Evolutionary conservation across 257 asterid genomes (phyloP), one percentile per base, ranked within the genome.

Genomic region (Cinchona pubescens): DNA sequence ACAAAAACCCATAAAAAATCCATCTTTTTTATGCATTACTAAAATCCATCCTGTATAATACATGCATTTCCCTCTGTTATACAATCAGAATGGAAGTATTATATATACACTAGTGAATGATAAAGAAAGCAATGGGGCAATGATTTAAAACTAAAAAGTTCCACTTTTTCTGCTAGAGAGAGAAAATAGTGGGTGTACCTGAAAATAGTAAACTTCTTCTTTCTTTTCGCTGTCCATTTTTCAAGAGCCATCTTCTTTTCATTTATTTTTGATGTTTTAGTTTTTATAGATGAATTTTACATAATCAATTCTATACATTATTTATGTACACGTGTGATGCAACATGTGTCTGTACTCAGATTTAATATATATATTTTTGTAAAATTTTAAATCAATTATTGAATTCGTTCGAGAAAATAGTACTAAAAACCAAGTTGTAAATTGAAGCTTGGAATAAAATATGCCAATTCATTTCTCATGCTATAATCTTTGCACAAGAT

Each of bases 171-270:
- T 60, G 23, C 62, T 10, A n/a, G 67, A 49, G 75, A n/a, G 25
- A 43, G 67, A 78, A 40, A 67, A 55, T 49, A n/a, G n/a, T n/a
- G n/a, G 21, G 46, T 32, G 46, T 85, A 87, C 92, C 82, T 82
- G 88, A 45, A 78, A 79, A 78, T 86, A 73, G 81, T 73, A 83
- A 66, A 84, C 85, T 63, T 77, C 81, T 67, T 79, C 83, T 67
- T 69, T 84, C 79, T 78, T 77, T 79, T 83, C 78, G 76, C 63
- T 86, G 86, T 86, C 79, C 91, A 87, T 90, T 49, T 74, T 27
- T n/a, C n/a, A n/a, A n/a, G n/a, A n/a, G n/a, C n/a, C n/a, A n/a
- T n/a, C n/a, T n/a, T n/a, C n/a, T n/a, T n/a, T n/a, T n/a, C n/a
- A n/a, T n/a, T n/a, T n/a, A n/a, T n/a, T n/a, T n/a, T n/a, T n/a